A percentile compares a stretch with the other conserved stretches of the same genome.
phyloP scores from a whole-genome alignment of 768 basidiomycete species.

The Suillus decipiens region DNA sequence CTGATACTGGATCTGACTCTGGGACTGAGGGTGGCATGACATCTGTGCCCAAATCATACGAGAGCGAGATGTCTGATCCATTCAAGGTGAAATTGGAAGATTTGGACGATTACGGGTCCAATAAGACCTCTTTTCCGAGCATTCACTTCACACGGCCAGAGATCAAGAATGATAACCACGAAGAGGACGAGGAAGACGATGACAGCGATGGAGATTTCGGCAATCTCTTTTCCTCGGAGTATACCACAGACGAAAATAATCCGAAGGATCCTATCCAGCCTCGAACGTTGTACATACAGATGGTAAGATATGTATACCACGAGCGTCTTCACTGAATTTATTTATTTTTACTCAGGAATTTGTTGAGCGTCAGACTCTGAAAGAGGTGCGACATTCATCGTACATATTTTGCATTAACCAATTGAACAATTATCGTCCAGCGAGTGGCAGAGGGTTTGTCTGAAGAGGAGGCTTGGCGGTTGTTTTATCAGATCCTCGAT shows the following conservation, averaged over 20 bases:
- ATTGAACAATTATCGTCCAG: slow-evolving; percentile 34
- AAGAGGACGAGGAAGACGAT: slow-evolving; percentile 43
- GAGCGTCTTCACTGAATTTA: not conserved
- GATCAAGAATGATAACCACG: slow-evolving; percentile 40
- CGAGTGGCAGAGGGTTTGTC: slow-evolving; percentile 77
- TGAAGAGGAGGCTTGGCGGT: slow-evolving; percentile 85
- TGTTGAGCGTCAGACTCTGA: slow-evolving; percentile 87
- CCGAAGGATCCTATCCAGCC: slow-evolving; percentile 33
- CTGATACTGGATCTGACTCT: slow-evolving; percentile 38
- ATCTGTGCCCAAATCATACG: slow-evolving; percentile 50
- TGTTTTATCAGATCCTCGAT: slow-evolving; percentile 89
- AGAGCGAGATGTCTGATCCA: slow-evolving; percentile 52
- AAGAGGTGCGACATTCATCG: slow-evolving; percentile 54
- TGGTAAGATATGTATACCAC: slow-evolving; percentile 50
- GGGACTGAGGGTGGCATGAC: slow-evolving; percentile 52
- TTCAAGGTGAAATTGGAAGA: slow-evolving; percentile 67
- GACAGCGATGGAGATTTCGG: slow-evolving; percentile 36
- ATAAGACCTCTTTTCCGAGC: slow-evolving; percentile 72
- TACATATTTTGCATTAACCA: not conserved
- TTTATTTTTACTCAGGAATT: slow-evolving; percentile 62
- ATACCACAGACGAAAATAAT: slow-evolving; percentile 33
- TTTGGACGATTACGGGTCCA: slow-evolving; percentile 60
- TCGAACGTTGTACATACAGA: slow-evolving; percentile 89
- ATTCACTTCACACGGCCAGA: slow-evolving; percentile 72
- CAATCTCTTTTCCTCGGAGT: slow-evolving; percentile 38